phyloP scores from a whole-genome alignment of 305 asterid genomes.

The Rubia peregrina region DNA sequence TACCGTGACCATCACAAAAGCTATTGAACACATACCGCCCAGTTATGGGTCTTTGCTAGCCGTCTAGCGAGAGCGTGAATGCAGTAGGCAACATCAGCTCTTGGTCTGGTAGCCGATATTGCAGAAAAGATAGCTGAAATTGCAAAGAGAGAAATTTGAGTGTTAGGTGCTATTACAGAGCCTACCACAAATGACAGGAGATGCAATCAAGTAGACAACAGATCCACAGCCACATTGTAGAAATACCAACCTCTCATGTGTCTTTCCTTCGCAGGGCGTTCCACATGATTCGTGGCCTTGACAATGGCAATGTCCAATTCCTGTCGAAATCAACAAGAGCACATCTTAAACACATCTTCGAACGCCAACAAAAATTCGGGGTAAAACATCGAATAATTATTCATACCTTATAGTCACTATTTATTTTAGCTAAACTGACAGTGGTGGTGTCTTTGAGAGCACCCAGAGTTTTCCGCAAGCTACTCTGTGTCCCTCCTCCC shows the following conservation, averaged over 20 bases:
- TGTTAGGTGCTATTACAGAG: slow-evolving; percentile 21
- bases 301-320: slow-evolving; percentile 96
- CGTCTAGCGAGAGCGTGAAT: slow-evolving; percentile 95
- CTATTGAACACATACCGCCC: slow-evolving; percentile 66
- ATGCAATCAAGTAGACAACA: neutral
- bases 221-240: slow-evolving; percentile 3
- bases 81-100: slow-evolving; percentile 99
- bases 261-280: slow-evolving; percentile 92
- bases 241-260: slow-evolving; percentile 62
- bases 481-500: slow-evolving; percentile 74
- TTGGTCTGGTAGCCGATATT: slow-evolving; percentile 85
- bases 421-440: slow-evolving; percentile 92
- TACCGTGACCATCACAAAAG: neutral
- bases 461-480: slow-evolving; percentile 91
- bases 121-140: slow-evolving; percentile 74
- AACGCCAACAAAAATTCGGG: slow-evolving; percentile 9
- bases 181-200: neutral
- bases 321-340: slow-evolving; percentile 27
- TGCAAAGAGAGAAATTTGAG: slow-evolving; percentile 19
- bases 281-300: slow-evolving; percentile 96
- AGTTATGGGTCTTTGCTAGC: slow-evolving; percentile 81
- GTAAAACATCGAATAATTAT: neutral
- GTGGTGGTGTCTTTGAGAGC: slow-evolving; percentile 93
- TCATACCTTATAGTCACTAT: slow-evolving; percentile 84
- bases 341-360: slow-evolving; percentile 5